Evolutionary conservation across 176 grass and related monocot genomes (phyloP).

Genomic region (Juncus inflexus): DNA sequence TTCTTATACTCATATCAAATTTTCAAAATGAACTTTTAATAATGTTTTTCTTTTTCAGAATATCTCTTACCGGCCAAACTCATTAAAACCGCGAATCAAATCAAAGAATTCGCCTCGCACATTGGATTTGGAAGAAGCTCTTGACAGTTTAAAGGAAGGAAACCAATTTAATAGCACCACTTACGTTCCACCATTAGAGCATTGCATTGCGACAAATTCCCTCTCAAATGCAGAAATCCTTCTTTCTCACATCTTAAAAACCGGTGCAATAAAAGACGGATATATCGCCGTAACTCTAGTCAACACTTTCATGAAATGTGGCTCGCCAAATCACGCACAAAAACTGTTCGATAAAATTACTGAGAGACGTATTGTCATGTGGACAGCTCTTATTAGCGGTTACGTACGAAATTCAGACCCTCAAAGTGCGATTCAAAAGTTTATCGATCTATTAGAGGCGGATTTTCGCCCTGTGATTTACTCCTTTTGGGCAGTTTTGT

Average conservation of each 20-base stretch:
- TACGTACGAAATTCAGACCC: conserved; percentile 14
- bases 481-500: conserved; percentile 14
- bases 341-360: conserved; percentile 1
- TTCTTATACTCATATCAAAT: no score
- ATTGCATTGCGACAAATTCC: not conserved
- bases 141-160: conserved; percentile 4
- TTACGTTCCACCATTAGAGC: not conserved
- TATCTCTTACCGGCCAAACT: not conserved
- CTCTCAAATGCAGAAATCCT: conserved; percentile 3
- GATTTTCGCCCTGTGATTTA: not conserved
- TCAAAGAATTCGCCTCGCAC: not conserved
- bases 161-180: conserved; percentile 1
- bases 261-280: not conserved
- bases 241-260: conserved; percentile 7
- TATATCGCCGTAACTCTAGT: not conserved
- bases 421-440: conserved; percentile 7
- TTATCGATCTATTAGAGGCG: conserved; percentile 5
- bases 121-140: conserved; percentile 7
- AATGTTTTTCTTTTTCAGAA: conserved; percentile 2
- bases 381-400: conserved; percentile 3
- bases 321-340: not conserved
- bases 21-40: not conserved
- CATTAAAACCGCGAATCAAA: not conserved
- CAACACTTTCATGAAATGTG: conserved; percentile 9
- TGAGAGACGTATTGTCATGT: not conserved